phyloP scores from a whole-genome alignment of 352 stramenopile species.

The Phytophthora multivora region DNA sequence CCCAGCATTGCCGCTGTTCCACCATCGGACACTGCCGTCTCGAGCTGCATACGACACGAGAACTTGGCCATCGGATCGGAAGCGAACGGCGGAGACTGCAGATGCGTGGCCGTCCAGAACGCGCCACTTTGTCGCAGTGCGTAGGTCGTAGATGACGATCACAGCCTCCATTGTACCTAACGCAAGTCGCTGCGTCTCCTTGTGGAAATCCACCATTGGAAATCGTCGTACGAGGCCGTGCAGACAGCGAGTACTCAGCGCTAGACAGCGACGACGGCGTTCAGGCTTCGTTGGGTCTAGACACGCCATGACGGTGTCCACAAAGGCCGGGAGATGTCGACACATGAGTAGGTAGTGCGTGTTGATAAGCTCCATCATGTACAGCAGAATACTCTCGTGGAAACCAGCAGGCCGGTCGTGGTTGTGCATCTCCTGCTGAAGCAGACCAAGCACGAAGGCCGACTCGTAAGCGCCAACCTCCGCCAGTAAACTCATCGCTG shows the following conservation, averaged over 20 bases:
- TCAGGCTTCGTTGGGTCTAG: slow-evolving; percentile 87
- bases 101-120: slow-evolving; percentile 83
- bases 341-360: slow-evolving; percentile 87
- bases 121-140: slow-evolving; percentile 88
- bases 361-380: slow-evolving; percentile 84
- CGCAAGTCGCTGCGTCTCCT: slow-evolving; percentile 84
- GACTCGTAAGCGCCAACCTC: slow-evolving; percentile 80
- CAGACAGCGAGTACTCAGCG: slow-evolving; percentile 79
- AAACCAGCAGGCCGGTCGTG: slow-evolving; percentile 69
- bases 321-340: slow-evolving; percentile 75
- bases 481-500: slow-evolving; percentile 76
- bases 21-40: slow-evolving; percentile 82
- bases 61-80: slow-evolving; percentile 77
- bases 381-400: slow-evolving; percentile 76
- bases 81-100: slow-evolving; percentile 71
- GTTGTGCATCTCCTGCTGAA: slow-evolving; percentile 87
- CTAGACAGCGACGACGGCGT: slow-evolving; percentile 72
- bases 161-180: slow-evolving; percentile 88
- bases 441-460: slow-evolving; percentile 71
- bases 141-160: slow-evolving; percentile 89
- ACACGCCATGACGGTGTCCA: slow-evolving; percentile 88
- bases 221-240: slow-evolving; percentile 85
- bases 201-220: slow-evolving; percentile 90
- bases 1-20: slow-evolving; percentile 81
- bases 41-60: slow-evolving; percentile 83